Evolutionary conservation across 1,139 yeast species (phyloP).

Genomic region (Diutina mesorugosa): DNA sequence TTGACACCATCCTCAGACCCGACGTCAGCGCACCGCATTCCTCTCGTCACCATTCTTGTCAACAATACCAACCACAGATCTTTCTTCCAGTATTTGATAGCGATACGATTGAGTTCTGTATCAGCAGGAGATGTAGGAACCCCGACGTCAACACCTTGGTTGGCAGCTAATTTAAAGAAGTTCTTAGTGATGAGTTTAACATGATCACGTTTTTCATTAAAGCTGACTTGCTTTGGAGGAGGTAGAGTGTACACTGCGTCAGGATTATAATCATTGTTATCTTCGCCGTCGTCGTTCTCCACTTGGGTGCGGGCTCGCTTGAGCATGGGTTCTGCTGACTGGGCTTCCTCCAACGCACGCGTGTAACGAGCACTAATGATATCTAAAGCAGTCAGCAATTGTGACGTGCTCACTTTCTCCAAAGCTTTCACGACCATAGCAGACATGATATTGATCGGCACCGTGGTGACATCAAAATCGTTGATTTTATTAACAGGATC

Average conservation of each 20-base stretch:
- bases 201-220: conserved; percentile 36
- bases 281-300: conserved; percentile 6
- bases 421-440: conserved; percentile 60
- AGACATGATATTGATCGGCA: conserved; percentile 53
- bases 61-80: conserved; percentile 72
- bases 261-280: conserved; percentile 21
- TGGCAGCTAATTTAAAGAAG: conserved; percentile 34
- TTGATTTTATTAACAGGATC: conserved; percentile 47
- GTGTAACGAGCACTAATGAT: conserved; percentile 52
- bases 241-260: conserved; percentile 44
- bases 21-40: conserved; percentile 25
- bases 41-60: conserved; percentile 72
- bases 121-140: conserved; percentile 10
- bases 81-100: conserved; percentile 50
- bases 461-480: conserved; percentile 53
- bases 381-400: neutral
- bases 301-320: conserved; percentile 3
- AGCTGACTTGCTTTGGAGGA: conserved; percentile 36
- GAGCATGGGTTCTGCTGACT: neutral
- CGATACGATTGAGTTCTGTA: conserved; percentile 31
- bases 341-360: conserved; percentile 9
- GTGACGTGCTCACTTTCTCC: conserved; percentile 11
- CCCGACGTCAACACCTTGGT: conserved; percentile 10
- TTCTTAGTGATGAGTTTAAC: conserved; percentile 38
- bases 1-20: conserved; percentile 8